Base-by-base conservation (phyloP, 805 yeast genomes). In the Candida maesae region DNA sequence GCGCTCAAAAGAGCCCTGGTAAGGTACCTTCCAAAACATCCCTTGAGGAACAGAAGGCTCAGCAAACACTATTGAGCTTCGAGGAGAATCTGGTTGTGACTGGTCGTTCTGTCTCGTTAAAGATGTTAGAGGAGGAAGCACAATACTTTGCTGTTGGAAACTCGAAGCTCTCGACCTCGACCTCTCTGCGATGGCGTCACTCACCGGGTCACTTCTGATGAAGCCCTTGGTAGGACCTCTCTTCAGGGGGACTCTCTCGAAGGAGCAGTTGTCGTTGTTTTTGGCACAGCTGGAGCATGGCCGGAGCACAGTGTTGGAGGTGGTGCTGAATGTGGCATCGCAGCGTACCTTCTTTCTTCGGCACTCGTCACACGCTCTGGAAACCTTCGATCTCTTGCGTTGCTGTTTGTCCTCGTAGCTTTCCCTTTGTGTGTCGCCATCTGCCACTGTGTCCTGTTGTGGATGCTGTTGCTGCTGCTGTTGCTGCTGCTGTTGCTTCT, bases 301-400 rank as follows among this genome's bases (percentile, higher is more conserved):
- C 44, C 70, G 71, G 27, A 71, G 64, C n/a, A 79, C 71, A 9
- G 65, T 63, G 50, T 65, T 73, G 15, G 74, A 67, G 5, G 68
- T 61, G 10, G 62, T 35, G 38, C 68, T 67, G 42, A 73, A 70
- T 19, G 71, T 71, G 17, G 84, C 87, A 57, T 84, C 79, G 63
- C 95, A 84, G 40, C 77, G 70, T 17, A 84, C 72, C 56, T 84
- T 84, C 59, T 83, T 82, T 34, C 84, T 69, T 27, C 93, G 70
- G 59, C 93, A 84, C 35, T 81, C 79, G 58, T 84, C 95, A 58
- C 95, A 84, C 2, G 91, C 93, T 39, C 95, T 61, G 1, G 89
- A 81, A 0, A 84, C 88, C 57, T 84, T 84, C 8, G 83, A 71
- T 42, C 90, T 53, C 53, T 82, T 81, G 36, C 84, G 68, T 24